A percentile compares a stretch with the other conserved stretches of the same genome.
phyloP scores from a whole-genome alignment of 1,139 yeast species.

The Keqinozyma sinolaborantium region DNA sequence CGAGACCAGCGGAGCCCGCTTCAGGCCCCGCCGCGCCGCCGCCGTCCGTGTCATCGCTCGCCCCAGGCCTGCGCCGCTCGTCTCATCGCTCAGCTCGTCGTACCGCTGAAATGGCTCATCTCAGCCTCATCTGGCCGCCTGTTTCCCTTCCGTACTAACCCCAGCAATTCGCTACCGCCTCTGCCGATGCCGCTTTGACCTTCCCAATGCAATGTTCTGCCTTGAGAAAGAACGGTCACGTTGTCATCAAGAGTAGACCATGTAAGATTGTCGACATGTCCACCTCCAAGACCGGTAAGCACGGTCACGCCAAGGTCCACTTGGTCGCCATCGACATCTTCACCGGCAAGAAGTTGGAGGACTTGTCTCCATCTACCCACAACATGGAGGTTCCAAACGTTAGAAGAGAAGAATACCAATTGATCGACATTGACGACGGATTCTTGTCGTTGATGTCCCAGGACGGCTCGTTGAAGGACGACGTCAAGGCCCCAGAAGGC shows the following conservation, averaged over 20 bases:
- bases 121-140: no score
- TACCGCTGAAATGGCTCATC: no score
- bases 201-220: conserved; percentile 99
- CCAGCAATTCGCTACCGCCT: conserved; percentile 95
- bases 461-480: conserved; percentile 99
- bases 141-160: conserved; percentile 36
- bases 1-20: no score
- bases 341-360: conserved; percentile 99
- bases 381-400: conserved; percentile 99
- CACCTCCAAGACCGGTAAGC: conserved; percentile 99
- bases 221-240: conserved; percentile 99
- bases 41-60: no score
- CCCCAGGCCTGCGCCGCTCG: no score
- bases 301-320: conserved; percentile 99
- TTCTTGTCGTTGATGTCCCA: conserved; percentile 94
- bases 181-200: conserved; percentile 98
- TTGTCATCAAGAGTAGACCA: conserved; percentile 98
- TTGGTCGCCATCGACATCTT: conserved; percentile 97
- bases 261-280: conserved; percentile 99
- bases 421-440: conserved; percentile 97
- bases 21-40: no score
- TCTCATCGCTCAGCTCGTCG: no score
- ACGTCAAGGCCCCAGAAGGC: conserved; percentile 97
- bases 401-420: conserved; percentile 90
- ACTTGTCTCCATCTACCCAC: conserved; percentile 99